phyloP scores from a whole-genome alignment of 2,329 filamentous ascomycete species.

The Mycosphaerella arachidis region DNA sequence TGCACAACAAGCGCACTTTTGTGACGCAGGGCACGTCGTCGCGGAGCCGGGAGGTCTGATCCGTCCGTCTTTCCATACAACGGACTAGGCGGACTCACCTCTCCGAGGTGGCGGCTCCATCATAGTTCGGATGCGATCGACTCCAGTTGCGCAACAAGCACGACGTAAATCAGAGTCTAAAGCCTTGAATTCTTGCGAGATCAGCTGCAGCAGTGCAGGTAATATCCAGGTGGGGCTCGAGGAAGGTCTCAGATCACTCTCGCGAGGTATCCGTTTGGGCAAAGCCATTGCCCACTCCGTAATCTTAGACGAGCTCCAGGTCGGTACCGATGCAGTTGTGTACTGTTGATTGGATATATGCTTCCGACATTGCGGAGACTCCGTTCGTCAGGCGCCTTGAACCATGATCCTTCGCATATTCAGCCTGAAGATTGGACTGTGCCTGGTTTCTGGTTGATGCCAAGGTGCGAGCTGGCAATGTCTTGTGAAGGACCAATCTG shows the following conservation, averaged over 20 bases:
- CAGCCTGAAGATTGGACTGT: neutral
- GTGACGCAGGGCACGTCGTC: neutral
- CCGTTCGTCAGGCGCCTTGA: neutral
- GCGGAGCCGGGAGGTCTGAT: neutral
- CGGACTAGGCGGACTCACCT: neutral
- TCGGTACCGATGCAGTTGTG: neutral
- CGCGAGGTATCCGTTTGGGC: neutral
- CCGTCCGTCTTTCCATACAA: neutral
- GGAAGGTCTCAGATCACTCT: neutral
- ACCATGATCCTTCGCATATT: neutral
- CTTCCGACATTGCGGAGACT: neutral
- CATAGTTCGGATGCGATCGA: no score
- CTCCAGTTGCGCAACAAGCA: neutral
- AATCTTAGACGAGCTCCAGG: neutral
- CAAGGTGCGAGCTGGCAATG: neutral
- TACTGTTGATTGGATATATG: neutral
- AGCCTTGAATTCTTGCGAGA: neutral
- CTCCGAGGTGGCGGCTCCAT: neutral
- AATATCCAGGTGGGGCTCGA: neutral
- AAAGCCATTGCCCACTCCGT: neutral
- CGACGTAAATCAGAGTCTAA: neutral
- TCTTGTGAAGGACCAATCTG: neutral
- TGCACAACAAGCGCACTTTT: neutral
- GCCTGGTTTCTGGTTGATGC: neutral
- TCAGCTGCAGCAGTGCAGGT: neutral